Conservation (phyloP, 2,329 filamentous ascomycete genomes). For the Fusarium miscanthi region DNA sequence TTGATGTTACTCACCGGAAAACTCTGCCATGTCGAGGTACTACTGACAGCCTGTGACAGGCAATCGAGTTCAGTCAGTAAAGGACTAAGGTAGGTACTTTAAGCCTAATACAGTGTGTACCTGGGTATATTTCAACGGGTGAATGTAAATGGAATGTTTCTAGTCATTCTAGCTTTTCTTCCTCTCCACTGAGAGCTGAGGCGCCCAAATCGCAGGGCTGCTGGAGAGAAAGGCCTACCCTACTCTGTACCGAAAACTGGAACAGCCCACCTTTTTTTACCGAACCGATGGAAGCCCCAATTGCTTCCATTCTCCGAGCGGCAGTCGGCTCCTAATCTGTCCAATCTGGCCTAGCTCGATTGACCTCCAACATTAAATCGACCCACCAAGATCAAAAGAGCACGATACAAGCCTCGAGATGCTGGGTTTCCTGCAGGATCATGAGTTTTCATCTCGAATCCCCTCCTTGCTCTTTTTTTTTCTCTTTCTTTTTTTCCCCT, state of each 20-base stretch:
- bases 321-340: slow-evolving; percentile 22
- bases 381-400: slow-evolving; percentile 14
- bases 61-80: too few relatives aligned
- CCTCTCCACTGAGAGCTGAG: slow-evolving; percentile 17
- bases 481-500: too few relatives aligned
- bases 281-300: slow-evolving; percentile 21
- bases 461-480: slow-evolving; percentile 7
- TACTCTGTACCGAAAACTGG: neutral
- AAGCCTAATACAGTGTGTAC: too few relatives aligned
- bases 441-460: slow-evolving; percentile 13
- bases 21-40: neutral
- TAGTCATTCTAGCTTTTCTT: slow-evolving; percentile 7
- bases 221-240: neutral
- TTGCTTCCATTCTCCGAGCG: slow-evolving; percentile 19
- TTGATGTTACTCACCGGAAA: neutral
- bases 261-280: neutral
- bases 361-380: slow-evolving; percentile 12
- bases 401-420: slow-evolving; percentile 2
- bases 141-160: slow-evolving; percentile 1
- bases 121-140: neutral
- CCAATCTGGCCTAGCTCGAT: slow-evolving; percentile 27
- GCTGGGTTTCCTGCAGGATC: slow-evolving; percentile 21
- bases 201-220: neutral
- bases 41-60: neutral
- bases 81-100: too few relatives aligned